Evolutionary conservation across 2,329 filamentous ascomycete species (phyloP), one percentile per base, ranked within the genome.

Genomic region (Aureobasidium sp.): DNA sequence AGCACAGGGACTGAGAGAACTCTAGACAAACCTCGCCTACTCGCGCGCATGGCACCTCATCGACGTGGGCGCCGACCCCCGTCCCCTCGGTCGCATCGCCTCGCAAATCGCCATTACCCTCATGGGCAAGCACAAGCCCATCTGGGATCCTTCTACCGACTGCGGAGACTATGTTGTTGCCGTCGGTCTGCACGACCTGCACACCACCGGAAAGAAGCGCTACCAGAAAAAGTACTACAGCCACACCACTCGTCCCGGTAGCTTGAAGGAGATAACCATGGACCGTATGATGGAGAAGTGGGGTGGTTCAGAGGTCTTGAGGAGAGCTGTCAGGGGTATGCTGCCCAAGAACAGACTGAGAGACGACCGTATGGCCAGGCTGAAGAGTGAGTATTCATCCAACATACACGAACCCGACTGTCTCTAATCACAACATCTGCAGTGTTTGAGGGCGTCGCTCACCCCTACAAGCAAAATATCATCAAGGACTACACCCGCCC

Each of bases 81-180:
- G 91, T 15, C 87, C 91, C n/a, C 87, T 97, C 44, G 93, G 93
- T 68, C 91, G 93, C 45, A 83, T 97, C 57, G 93, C 93, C 65
- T 91, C 88, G 59, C 86, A 88, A 66, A 96, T 97, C 75, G 93
- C 92, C 65, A 81, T 87, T 60, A 82, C 90, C 64, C 85, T 97
- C 58, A 97, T 97, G 92, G 94, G 94, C 78, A 99, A 99, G 82
- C 89, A 99, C 83, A 99, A 99, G 79, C 94, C 94, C 25, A 96
- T 94, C 76, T 99, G 87, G 79, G 90, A 97, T 78, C 94, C 94
- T 1, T 96, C 91, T 25, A 97, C 92, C 65, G 94, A 99, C 82
- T 97, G 94, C 82, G 94, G 94, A 69, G 94, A 99, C 84, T 99
- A 99, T 76, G 92, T 99, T 14, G 93, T 99, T 0, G 92, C 94